phyloP scores from a whole-genome alignment of 148 eudicot genomes.

The Rhododendron vialii region DNA sequence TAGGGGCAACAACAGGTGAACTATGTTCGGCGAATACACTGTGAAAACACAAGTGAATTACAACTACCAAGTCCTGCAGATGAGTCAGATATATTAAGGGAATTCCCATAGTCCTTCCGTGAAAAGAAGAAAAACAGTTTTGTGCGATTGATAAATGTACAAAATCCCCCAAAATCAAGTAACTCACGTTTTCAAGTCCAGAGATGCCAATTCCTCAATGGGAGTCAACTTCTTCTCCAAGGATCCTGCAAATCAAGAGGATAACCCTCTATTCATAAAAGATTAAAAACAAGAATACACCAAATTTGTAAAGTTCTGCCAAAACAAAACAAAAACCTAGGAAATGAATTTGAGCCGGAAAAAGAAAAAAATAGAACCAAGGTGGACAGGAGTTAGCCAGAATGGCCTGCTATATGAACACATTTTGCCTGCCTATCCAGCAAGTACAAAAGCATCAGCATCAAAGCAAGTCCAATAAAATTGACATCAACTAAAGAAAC shows the following conservation, averaged over 20 bases:
- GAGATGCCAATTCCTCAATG: conserved; percentile 59
- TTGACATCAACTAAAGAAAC: not conserved
- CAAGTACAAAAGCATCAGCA: not conserved
- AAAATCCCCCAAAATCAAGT: not conserved
- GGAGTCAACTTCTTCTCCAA: conserved; percentile 24
- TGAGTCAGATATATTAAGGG: not conserved
- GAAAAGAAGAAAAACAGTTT: not conserved
- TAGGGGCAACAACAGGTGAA: not conserved
- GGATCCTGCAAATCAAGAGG: conserved; percentile 44
- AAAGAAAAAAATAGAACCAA: not conserved
- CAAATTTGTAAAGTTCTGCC: not conserved
- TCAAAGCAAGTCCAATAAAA: not conserved
- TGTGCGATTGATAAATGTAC: not conserved
- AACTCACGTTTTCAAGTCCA: conserved; percentile 61
- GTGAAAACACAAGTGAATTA: not conserved
- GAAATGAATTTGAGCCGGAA: not conserved
- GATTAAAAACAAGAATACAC: not conserved
- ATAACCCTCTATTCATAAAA: not conserved
- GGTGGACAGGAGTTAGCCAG: not conserved
- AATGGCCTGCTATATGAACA: not conserved
- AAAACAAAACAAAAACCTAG: not conserved
- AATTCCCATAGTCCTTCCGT: not conserved
- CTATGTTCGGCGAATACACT: not conserved
- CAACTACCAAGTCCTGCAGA: not conserved
- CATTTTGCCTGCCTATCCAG: not conserved